Conservation (phyloP, 2,329 filamentous ascomycete species). For the Zasmidium angulare region DNA sequence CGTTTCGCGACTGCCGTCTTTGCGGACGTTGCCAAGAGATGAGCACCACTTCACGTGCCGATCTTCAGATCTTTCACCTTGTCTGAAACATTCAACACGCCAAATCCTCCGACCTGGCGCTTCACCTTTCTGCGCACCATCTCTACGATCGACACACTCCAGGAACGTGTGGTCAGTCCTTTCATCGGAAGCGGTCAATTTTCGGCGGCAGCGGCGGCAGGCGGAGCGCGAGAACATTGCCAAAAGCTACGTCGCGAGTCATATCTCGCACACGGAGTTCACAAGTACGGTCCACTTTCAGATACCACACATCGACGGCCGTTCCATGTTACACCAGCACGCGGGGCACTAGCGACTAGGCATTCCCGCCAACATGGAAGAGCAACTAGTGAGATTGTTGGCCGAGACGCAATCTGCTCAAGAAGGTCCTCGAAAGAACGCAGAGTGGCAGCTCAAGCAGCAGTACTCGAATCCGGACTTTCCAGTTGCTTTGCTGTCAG, state of each 20-base stretch:
- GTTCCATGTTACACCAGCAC: constrained; percentile 17
- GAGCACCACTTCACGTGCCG: neutral
- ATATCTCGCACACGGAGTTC: neutral
- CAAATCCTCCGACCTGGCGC: neutral
- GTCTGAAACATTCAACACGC: neutral
- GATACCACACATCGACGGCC: neutral
- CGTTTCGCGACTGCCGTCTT: neutral
- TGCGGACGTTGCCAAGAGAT: neutral
- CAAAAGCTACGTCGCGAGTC: neutral
- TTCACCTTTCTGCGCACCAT: neutral
- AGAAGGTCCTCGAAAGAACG: constrained; percentile 76
- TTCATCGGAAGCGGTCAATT: neutral
- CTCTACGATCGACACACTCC: neutral
- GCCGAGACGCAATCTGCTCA: constrained; percentile 78
- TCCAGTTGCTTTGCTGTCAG: constrained; percentile 74
- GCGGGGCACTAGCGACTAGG: constrained; percentile 18
- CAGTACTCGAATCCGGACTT: constrained; percentile 70
- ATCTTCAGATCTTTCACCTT: neutral
- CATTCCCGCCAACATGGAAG: constrained; percentile 66
- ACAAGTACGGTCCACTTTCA: neutral
- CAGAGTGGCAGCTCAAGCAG: constrained; percentile 77
- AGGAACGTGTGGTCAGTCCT: neutral
- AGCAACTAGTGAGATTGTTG: constrained; percentile 85
- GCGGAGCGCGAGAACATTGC: neutral
- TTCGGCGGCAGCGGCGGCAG: neutral